phyloP scores from a whole-genome alignment of 1,139 yeast species.

The Hyphopichia pseudoburtonii region DNA sequence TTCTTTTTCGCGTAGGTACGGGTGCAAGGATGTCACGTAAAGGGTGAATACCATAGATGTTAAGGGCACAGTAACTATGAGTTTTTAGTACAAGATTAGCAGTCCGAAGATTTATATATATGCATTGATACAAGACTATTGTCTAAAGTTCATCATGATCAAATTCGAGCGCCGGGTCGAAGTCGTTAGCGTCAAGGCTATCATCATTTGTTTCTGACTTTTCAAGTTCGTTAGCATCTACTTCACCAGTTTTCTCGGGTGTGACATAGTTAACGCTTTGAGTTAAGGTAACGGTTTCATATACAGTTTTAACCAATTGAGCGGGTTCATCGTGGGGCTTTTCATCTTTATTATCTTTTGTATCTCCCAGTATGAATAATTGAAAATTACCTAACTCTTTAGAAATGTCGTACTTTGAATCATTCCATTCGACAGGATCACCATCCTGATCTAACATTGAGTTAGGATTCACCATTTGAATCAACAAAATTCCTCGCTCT shows the following conservation, averaged over 20 bases:
- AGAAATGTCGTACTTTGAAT: background rate
- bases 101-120: no score
- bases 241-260: no score
- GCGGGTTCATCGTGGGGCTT: background rate
- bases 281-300: background rate
- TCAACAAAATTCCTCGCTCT: conserved; percentile 12
- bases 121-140: background rate
- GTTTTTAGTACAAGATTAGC: no score
- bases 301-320: background rate
- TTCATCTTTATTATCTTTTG: background rate
- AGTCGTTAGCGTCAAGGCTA: conserved; percentile 16
- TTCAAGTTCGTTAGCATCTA: no score
- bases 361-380: no score
- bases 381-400: no score
- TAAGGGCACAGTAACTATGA: no score
- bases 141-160: conserved; percentile 6
- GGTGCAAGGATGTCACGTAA: no score
- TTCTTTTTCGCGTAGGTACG: no score
- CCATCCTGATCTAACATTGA: conserved; percentile 35
- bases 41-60: no score
- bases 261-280: no score
- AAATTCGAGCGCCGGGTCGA: conserved; percentile 1
- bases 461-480: conserved; percentile 32
- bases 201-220: no score
- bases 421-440: conserved; percentile 15